Percentiles rank a stretch among this genome's conserved stretches.
phyloP scores from a whole-genome alignment of 257 asterid genomes.

The Nicotiana undulata region DNA sequence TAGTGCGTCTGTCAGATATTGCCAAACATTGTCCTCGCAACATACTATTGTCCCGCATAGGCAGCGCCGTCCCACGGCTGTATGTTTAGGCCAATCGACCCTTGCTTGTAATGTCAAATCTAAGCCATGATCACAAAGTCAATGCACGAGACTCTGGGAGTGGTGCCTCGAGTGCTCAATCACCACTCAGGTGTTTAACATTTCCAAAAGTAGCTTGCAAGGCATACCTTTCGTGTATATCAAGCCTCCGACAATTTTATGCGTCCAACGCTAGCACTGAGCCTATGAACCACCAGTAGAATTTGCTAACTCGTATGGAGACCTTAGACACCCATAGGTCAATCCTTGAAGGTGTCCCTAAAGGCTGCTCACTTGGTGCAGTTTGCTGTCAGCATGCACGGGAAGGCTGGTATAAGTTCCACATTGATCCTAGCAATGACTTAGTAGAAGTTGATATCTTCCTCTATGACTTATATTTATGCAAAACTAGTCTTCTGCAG shows the following conservation, averaged over 20 bases:
- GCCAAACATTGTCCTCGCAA: not conserved
- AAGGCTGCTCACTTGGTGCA: not conserved
- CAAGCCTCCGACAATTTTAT: not conserved
- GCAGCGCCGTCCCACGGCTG: not conserved
- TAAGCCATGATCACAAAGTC: not conserved
- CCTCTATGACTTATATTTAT: not conserved
- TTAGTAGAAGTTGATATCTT: not conserved
- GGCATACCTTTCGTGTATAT: not conserved
- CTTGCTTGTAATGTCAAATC: not conserved
- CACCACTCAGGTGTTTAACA: too few relatives aligned
- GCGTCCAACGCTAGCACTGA: not conserved
- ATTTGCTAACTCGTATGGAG: too few relatives aligned
- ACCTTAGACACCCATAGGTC: too few relatives aligned
- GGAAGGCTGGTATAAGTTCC: not conserved
- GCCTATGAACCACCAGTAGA: not conserved
- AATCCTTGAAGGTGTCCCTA: not conserved
- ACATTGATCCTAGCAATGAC: not conserved
- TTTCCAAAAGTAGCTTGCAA: too few relatives aligned
- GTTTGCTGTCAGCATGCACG: not conserved
- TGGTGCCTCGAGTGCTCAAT: not conserved
- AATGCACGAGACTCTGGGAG: not conserved
- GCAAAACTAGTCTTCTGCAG: not conserved
- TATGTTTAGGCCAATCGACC: not conserved
- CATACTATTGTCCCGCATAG: not conserved
- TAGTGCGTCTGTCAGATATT: not conserved